phyloP scores from a whole-genome alignment of 306 rosid genomes.

The Hippophae rhamnoides region DNA sequence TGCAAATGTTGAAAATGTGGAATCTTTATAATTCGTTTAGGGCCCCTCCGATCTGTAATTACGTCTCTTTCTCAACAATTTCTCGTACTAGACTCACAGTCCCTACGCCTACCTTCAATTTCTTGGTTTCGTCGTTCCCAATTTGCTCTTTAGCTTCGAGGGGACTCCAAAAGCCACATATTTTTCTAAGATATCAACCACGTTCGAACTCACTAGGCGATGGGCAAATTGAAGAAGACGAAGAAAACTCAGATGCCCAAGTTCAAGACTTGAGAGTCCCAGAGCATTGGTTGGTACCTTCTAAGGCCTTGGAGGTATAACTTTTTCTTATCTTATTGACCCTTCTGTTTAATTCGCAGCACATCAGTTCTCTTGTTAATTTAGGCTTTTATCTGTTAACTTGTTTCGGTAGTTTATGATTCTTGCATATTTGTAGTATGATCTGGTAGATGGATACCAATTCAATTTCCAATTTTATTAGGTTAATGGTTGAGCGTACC shows the following conservation, averaged over 20 bases:
- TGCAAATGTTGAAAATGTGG: slow-evolving; percentile 24
- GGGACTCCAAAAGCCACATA: background rate
- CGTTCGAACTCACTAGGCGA: slow-evolving; percentile 19
- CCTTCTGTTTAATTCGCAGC: slow-evolving; percentile 1
- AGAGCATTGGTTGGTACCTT: slow-evolving; percentile 53
- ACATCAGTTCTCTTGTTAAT: background rate
- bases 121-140: slow-evolving; percentile 15
- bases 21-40: slow-evolving; percentile 8
- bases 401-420: background rate
- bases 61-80: slow-evolving; percentile 4
- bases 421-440: no score
- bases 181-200: slow-evolving; percentile 27
- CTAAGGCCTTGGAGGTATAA: slow-evolving; percentile 58
- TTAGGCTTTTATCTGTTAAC: background rate
- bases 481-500: no score
- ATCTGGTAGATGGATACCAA: no score
- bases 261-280: slow-evolving; percentile 71
- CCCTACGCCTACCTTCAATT: slow-evolving; percentile 5
- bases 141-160: background rate
- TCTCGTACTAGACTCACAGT: background rate
- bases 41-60: slow-evolving; percentile 4
- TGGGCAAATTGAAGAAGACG: slow-evolving; percentile 20
- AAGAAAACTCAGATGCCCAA: slow-evolving; percentile 22
- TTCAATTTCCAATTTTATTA: no score
- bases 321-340: background rate